These are phyloP conservation scores for Pyricularia pennisetigena DNA, from an alignment of 2,329 filamentous ascomycete species.

Conservation along the genomic window DNA sequence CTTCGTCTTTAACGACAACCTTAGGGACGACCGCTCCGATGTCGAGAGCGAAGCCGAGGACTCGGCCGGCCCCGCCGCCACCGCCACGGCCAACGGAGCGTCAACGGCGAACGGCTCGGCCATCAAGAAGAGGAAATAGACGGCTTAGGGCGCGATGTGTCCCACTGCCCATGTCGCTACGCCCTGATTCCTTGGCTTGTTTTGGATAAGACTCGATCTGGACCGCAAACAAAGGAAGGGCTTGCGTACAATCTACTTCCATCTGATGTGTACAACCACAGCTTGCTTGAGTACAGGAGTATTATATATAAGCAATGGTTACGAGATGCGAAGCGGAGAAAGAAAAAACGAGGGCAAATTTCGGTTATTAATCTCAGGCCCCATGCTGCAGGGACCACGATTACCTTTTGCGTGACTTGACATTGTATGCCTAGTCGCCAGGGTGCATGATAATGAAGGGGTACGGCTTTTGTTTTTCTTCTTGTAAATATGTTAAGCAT, in stretches of 20 bases:
- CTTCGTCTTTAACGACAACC: slow-evolving; percentile 52
- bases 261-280: neutral
- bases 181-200: neutral
- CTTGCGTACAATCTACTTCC: neutral
- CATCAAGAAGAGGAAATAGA: slow-evolving; percentile 11
- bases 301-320: neutral
- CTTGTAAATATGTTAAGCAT: neutral
- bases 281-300: neutral
- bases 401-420: neutral
- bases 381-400: neutral
- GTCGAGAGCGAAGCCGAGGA: slow-evolving; percentile 45
- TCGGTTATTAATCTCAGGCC: neutral
- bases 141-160: neutral
- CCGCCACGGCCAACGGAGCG: neutral
- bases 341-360: neutral
- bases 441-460: neutral
- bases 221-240: neutral
- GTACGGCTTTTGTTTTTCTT: neutral
- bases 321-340: neutral
- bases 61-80: neutral
- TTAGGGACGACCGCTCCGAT: slow-evolving; percentile 64
- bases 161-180: too few relatives aligned
- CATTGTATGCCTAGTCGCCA: neutral
- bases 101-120: slow-evolving; percentile 6
- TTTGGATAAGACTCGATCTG: neutral